phyloP scores from a whole-genome alignment of 2,329 filamentous ascomycete genomes.

The Sordariomycetes sp. region DNA sequence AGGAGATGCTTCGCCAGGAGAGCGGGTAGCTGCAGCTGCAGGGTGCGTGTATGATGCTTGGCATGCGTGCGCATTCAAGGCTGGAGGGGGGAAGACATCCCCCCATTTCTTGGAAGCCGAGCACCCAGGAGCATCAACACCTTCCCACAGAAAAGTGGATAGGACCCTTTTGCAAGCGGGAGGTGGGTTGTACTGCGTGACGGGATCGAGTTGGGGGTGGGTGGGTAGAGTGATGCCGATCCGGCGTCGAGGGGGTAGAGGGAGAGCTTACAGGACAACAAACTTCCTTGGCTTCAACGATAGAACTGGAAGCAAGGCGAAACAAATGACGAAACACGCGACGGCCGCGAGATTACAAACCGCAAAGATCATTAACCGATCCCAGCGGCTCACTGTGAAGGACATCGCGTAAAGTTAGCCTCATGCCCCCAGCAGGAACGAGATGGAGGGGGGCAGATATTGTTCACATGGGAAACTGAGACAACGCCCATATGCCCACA shows the following conservation, averaged over 20 bases:
- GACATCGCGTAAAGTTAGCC: constrained; percentile 17
- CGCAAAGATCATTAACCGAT: constrained; percentile 83
- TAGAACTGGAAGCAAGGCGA: constrained; percentile 78
- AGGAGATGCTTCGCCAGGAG: constrained; percentile 14
- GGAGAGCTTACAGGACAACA: constrained; percentile 77
- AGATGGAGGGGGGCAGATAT: neutral
- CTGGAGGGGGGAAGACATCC: neutral
- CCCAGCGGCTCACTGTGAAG: constrained; percentile 83
- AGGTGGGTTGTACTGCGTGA: neutral
- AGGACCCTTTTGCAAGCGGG: neutral
- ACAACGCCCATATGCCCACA: constrained; percentile 7
- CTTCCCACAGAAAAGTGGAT: neutral
- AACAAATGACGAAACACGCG: constrained; percentile 88
- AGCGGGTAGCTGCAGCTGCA: constrained; percentile 22
- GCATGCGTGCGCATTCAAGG: neutral
- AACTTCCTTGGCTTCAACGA: constrained; percentile 82
- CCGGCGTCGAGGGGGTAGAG: neutral
- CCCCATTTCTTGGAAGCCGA: neutral
- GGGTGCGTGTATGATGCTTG: constrained; percentile 2
- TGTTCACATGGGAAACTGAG: constrained; percentile 24
- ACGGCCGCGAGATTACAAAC: constrained; percentile 83
- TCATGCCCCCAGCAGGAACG: neutral
- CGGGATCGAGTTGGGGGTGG: constrained; percentile 5
- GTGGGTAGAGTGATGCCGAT: neutral
- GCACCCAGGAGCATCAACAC: neutral